Conservation (phyloP, 345 rosid genomes). For the Erysimum cheiranthoides region DNA sequence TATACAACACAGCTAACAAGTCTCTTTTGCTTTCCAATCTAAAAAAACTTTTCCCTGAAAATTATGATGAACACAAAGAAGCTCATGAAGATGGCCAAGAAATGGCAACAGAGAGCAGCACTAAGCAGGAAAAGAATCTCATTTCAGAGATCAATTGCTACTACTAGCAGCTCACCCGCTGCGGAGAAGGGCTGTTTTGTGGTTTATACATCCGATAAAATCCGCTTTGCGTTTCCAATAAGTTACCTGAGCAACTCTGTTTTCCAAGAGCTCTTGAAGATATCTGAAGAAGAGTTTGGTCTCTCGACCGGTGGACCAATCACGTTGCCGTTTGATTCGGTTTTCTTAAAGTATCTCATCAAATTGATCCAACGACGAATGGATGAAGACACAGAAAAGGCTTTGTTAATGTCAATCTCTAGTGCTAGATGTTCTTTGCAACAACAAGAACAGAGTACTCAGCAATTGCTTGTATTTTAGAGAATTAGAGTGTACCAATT, state of each 20-base stretch:
- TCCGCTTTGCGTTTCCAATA: slow-evolving; percentile 22
- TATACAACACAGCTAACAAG: neutral
- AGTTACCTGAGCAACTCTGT: slow-evolving; percentile 38
- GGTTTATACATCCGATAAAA: slow-evolving; percentile 42
- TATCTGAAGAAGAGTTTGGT: slow-evolving; percentile 53
- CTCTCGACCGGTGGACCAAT: slow-evolving; percentile 40
- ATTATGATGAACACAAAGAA: slow-evolving; percentile 27
- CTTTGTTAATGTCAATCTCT: slow-evolving; percentile 31
- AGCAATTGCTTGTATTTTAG: slow-evolving; percentile 27
- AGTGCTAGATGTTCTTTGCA: slow-evolving; percentile 29
- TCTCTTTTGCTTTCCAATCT: neutral
- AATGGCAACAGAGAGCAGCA: slow-evolving; percentile 38
- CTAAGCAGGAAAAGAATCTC: slow-evolving; percentile 33
- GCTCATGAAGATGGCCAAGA: slow-evolving; percentile 34
- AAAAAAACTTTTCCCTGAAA: too few species aligned
- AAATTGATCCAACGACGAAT: neutral
- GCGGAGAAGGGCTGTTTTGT: slow-evolving; percentile 44
- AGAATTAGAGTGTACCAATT: neutral
- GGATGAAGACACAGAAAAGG: slow-evolving; percentile 32
- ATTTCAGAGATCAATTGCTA: slow-evolving; percentile 1
- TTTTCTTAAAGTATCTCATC: slow-evolving; percentile 43
- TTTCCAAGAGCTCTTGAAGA: slow-evolving; percentile 47
- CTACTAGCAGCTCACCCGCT: slow-evolving; percentile 5
- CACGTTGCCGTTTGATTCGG: slow-evolving; percentile 40
- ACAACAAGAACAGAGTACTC: neutral